Percentiles rank a stretch among this genome's conserved stretches.
These are phyloP conservation scores for peach (Prunus persica) DNA, from an alignment of 306 rosid genomes.

Conservation along the genomic window Prunus_persica_NCBIv2 NC_034010.1:26179501-26180000, in stretches of 20 bases:
- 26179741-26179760: neutral
- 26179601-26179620: fast-evolving
- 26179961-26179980: constrained; percentile 43
- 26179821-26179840: too few relatives aligned
- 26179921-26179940: neutral
- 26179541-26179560: fast-evolving
- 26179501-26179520: too few relatives aligned
- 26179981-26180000: constrained; percentile 46
- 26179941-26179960: neutral
- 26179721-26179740: neutral
- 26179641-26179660: fast-evolving
- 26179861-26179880: too few relatives aligned
- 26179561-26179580: fast-evolving
- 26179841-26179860: too few relatives aligned
- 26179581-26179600: fast-evolving
- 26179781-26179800: neutral
- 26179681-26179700: fast-evolving
- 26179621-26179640: fast-evolving
- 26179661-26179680: fast-evolving
- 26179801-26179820: neutral
- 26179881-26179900: too few relatives aligned
- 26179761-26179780: neutral
- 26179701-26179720: neutral
- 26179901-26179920: too few relatives aligned
- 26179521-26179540: fast-evolving